Evolutionary conservation across 345 rosid species (phyloP), one percentile per base, ranked within the genome.

Genomic region (Carallia brachiata): DNA sequence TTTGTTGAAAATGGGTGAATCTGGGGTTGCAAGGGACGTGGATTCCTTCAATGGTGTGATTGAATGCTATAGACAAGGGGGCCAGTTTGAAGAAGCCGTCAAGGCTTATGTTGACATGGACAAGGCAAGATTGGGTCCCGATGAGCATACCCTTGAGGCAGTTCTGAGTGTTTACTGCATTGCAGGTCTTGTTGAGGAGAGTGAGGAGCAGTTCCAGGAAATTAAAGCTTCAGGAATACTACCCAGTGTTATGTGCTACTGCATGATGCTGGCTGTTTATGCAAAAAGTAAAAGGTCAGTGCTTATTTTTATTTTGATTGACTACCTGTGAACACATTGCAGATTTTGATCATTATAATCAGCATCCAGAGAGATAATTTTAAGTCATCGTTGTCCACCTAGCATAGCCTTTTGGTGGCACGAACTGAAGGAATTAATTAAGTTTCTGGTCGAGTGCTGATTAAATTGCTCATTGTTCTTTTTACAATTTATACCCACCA

Each of bases 241-340:
- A 69, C 97, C 93, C 50, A 94, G 91, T 72, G 88, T 94, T 75
- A 87, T 88, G 81, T 88, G 92, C 83, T 90, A 94, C 81, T 94
- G 97, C 74, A 90, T 88, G 89, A 86, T 94, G 97, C 84, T 94
- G 36, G 92, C 97, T 76, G 96, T 91, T 72, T 91, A 90, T 79
- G 93, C 95, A 16, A 91, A 87, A 79, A 80, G 78, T 60, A 83
- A 81, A 84, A 86, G 97, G 97, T 94, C 67, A 82, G 89, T 75
- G 57, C 67, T 69, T 48, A 13, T 73, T 55, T 65, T 71, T 65
- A 28, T 54, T 67, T 32, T 60, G 30, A 27, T 32, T 30, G 17
- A 36, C 68, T 44, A 70, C 52, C 47, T 61, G 65, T 36, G 15
- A 47, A 57, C 64, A 36, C 63, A 59, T 18, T 53, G 50, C 27